Evolutionary conservation across 176 grass and related monocot species (phyloP), one percentile per base, ranked within the genome.

Genomic region (Leersia perrieri): DNA sequence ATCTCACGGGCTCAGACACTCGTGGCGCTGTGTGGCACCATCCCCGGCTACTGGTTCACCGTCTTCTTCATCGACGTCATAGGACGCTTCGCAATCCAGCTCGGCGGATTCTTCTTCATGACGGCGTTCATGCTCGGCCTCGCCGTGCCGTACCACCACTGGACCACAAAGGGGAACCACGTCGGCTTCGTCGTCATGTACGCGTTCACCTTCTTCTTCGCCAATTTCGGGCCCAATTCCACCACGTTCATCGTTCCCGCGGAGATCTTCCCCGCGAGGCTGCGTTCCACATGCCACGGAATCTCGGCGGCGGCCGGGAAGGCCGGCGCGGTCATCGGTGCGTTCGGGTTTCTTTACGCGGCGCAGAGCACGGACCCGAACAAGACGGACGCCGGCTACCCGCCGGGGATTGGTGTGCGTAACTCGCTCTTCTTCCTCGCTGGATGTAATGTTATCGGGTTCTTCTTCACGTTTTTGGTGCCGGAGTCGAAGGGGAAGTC

Each of bases 171-270:
- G 2, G 70, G 74, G 1, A 3, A 83, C 58, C 75, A 85, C 14
- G 12, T 25, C 11, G 89, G 89, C n/a, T 92, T 92, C 74, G 60
- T 85, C 0, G 55, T 82, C 30, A 81, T 95, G 90, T 95, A 92
- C 34, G 78, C 73, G 1, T 51, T 88, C 71, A 92, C 75, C 32
- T 86, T 95, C 77, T 94, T 94, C 82, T 95, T 95, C 36, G 87
- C 93, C 28, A 93, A 93, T 74, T 93, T 93, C 57, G 91, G 91
- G 27, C 91, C 91, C 29, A 93, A 93, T 45, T 58, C 78, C 13
- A 92, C 90, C 8, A 92, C 90, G 20, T 92, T 92, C 75, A 84
- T 92, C 51, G 80, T 92, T 26, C 90, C 90, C 20, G 90, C 90
- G 0, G 90, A 92, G 84, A 87, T 92, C 4, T 58, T 58, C 53